These are phyloP conservation scores for Castanea crenata DNA, from an alignment of 306 rosid species.

Conservation along the genomic window DNA sequence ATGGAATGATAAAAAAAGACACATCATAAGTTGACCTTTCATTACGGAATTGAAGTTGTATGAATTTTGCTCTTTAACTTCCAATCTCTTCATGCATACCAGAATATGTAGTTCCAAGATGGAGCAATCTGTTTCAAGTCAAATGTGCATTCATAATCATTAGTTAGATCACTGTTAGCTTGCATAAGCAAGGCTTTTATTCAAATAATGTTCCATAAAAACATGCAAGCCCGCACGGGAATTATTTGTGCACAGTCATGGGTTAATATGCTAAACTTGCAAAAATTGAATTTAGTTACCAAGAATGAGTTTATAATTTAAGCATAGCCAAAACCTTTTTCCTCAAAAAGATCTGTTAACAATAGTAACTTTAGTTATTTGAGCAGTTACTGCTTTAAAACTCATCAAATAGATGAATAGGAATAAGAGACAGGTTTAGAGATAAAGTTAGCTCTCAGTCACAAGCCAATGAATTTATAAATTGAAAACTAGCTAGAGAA, in stretches of 20 bases:
- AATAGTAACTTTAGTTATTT: neutral
- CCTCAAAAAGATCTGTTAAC: neutral
- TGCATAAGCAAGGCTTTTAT: neutral
- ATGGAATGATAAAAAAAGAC: constrained; percentile 13
- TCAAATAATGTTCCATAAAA: neutral
- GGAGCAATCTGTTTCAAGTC: constrained; percentile 66
- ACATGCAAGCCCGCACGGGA: neutral
- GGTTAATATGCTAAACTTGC: neutral
- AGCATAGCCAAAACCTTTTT: neutral
- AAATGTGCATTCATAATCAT: constrained; percentile 10
- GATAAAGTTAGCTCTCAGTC: neutral
- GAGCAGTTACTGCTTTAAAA: neutral
- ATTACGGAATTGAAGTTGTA: constrained; percentile 86
- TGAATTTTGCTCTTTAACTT: constrained; percentile 68
- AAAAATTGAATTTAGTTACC: neutral
- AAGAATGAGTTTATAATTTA: neutral
- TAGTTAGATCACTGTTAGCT: neutral
- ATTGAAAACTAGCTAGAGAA: neutral
- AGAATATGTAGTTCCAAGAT: constrained; percentile 78
- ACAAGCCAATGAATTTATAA: neutral
- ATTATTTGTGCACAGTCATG: neutral
- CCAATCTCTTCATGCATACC: constrained; percentile 94
- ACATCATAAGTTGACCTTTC: constrained; percentile 54
- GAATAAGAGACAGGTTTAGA: neutral
- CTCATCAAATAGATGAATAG: neutral